These are phyloP conservation scores for Phytophthora ramorum DNA, from an alignment of 352 stramenopile species.

Conservation along the genomic window DNA sequence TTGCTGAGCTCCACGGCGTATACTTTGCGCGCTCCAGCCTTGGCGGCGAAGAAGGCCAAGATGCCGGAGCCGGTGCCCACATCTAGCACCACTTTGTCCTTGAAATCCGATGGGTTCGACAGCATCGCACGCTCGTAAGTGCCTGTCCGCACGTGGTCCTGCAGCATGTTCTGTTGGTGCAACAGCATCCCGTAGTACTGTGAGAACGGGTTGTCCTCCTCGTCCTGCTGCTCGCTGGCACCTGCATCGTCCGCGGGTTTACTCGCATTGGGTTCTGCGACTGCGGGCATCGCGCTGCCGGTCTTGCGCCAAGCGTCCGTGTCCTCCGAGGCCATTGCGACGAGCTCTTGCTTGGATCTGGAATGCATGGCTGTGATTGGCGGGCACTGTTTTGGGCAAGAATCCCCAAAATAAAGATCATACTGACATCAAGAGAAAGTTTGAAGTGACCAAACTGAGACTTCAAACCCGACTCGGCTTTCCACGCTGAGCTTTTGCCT, in stretches of 20 bases:
- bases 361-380: slow-evolving; percentile 1
- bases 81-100: slow-evolving; percentile 98
- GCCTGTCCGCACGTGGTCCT: slow-evolving; percentile 98
- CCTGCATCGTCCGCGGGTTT: background rate
- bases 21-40: slow-evolving; percentile 96
- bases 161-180: slow-evolving; percentile 99
- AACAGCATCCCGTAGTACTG: slow-evolving; percentile 95
- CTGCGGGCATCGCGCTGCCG: background rate
- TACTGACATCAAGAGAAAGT: background rate
- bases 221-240: slow-evolving; percentile 42
- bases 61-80: slow-evolving; percentile 99
- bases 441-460: background rate
- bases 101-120: slow-evolving; percentile 95
- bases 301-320: slow-evolving; percentile 15
- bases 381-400: background rate
- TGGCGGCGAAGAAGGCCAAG: slow-evolving; percentile 97
- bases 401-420: background rate
- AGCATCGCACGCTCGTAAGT: slow-evolving; percentile 99
- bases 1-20: slow-evolving; percentile 97
- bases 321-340: slow-evolving; percentile 4
- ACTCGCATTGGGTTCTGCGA: background rate
- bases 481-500: background rate
- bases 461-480: background rate
- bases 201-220: slow-evolving; percentile 92
- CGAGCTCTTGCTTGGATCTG: background rate